Base-by-base conservation (phyloP, 2,329 filamentous ascomycete genomes). In the Stagonosporopsis cucurbitacearum region DNA sequence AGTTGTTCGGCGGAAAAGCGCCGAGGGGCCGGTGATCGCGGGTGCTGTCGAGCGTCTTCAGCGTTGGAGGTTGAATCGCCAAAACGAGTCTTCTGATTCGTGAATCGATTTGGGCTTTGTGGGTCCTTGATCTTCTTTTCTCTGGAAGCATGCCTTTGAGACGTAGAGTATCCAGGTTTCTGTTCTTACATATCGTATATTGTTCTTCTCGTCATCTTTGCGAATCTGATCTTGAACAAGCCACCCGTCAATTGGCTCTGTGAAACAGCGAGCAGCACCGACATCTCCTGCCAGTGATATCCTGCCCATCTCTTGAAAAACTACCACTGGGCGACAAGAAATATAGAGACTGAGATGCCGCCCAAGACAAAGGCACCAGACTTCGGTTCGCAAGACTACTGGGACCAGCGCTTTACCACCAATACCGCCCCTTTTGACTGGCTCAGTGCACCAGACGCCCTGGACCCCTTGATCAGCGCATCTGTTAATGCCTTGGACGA, bases 401-500 rank as follows among this genome's bases (percentile, higher is more conserved):
- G 75, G 75, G 63, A 77, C 32, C 50, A 64, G 5, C 75, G 75
- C 30, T 78, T 77, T 57, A 63, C 64, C 7, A 54, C 63, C 2
- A 70, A 75, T 32, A 57, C 71, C 2, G 59, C 64, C 42, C 65
- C 75, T 1, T 77, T 77, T 53, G 75, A 77, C 56, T 77, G 75
- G 75, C 69, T 77, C 5, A 66, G 71, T 33, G 65, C 69, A 0
- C 67, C 73, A 4, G 64, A 60, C 12, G 58, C 60, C 8, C 60
- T 76, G 15, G 72, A 75, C 51, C 55, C 66, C 0, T 66, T 64
- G 40, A 59, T 76, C 15, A 46, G 54, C 6, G 64, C 63, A 25
- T 69, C 69, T 15, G 32, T 75, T 40, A 48, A 57, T 4, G 30
- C 41, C 11, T 36, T 48, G 11, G 37, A 33, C 1, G 60, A 64